A percentile compares a stretch with the other conserved stretches of the same genome.
These are phyloP conservation scores for Entomortierella lignicola DNA, from an alignment of 192 early-diverging fungal genomes.

Conservation along the genomic window DNA sequence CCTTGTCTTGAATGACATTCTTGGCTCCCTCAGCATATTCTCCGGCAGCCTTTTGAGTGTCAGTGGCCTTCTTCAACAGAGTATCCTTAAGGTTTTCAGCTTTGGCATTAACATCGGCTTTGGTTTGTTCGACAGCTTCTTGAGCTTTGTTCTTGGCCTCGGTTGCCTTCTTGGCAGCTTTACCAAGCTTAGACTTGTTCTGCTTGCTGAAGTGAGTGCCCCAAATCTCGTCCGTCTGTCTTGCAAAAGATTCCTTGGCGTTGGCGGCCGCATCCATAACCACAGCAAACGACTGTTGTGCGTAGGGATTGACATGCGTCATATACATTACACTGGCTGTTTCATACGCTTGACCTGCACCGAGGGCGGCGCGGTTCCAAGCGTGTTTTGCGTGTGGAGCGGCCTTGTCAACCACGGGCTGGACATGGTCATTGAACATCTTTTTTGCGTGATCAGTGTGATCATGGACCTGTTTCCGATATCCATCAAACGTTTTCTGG, in stretches of 20 bases:
- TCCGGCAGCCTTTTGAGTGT: no score
- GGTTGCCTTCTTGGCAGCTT: neutral
- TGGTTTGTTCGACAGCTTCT: slow-evolving; percentile 3
- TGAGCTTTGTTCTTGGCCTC: neutral
- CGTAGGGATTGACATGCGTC: slow-evolving; percentile 40
- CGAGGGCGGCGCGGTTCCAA: slow-evolving; percentile 28
- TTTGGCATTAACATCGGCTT: neutral
- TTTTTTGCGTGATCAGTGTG: slow-evolving; percentile 6
- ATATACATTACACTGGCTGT: slow-evolving; percentile 14
- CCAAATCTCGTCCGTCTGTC: slow-evolving; percentile 44
- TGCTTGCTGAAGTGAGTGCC: slow-evolving; percentile 37
- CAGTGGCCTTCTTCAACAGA: no score
- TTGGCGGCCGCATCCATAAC: slow-evolving; percentile 17
- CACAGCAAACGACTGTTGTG: slow-evolving; percentile 9
- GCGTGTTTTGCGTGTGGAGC: slow-evolving; percentile 30
- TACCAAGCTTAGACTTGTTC: slow-evolving; percentile 10
- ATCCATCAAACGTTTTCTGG: slow-evolving; percentile 17
- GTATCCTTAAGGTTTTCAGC: slow-evolving; percentile 23
- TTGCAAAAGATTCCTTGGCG: slow-evolving; percentile 19
- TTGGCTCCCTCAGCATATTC: no score
- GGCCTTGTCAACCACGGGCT: slow-evolving; percentile 31
- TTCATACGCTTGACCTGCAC: slow-evolving; percentile 6
- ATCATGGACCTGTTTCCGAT: slow-evolving; percentile 25
- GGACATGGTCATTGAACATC: slow-evolving; percentile 21
- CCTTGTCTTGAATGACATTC: no score